These are phyloP conservation scores for Pyrenula massariospora DNA, from an alignment of 495 filamentous ascomycete genomes.

Conservation along the genomic window DNA sequence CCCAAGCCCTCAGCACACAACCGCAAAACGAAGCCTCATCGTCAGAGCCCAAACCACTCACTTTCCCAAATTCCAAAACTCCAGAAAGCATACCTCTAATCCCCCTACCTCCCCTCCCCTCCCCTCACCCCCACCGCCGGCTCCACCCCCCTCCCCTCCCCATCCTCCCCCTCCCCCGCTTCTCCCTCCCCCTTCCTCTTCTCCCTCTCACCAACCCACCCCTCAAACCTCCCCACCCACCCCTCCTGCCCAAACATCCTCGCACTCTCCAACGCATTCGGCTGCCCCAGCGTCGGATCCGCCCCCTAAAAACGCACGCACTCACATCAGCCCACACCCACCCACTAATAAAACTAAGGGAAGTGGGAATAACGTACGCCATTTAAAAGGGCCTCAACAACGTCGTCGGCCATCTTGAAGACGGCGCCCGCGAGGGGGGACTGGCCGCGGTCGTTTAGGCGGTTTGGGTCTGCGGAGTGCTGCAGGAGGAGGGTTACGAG, in stretches of 20 bases:
- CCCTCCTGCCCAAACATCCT: slow-evolving; percentile 37
- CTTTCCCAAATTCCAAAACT: too few relatives aligned
- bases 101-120: background rate
- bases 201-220: background rate
- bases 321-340: slow-evolving; percentile 1
- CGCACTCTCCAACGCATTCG: slow-evolving; percentile 33
- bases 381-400: slow-evolving; percentile 20
- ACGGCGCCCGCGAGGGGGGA: slow-evolving; percentile 42
- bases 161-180: background rate
- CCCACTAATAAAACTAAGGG: background rate
- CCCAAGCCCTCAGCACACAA: too few relatives aligned
- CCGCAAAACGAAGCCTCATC: too few relatives aligned
- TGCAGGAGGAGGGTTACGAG: slow-evolving; percentile 36
- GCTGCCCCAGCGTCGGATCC: slow-evolving; percentile 35
- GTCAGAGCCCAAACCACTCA: too few relatives aligned
- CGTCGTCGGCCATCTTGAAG: slow-evolving; percentile 40
- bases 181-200: slow-evolving; percentile 7
- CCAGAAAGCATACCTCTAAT: too few relatives aligned
- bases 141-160: background rate
- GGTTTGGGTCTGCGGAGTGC: slow-evolving; percentile 39
- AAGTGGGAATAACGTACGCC: background rate
- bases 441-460: slow-evolving; percentile 40
- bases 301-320: slow-evolving; percentile 23
- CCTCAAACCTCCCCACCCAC: slow-evolving; percentile 34
- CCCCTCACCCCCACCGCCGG: background rate